These are phyloP conservation scores for Selaginella moellendorffii DNA, from an alignment of 75 land plant genomes.

Conservation along the genomic window DNA sequence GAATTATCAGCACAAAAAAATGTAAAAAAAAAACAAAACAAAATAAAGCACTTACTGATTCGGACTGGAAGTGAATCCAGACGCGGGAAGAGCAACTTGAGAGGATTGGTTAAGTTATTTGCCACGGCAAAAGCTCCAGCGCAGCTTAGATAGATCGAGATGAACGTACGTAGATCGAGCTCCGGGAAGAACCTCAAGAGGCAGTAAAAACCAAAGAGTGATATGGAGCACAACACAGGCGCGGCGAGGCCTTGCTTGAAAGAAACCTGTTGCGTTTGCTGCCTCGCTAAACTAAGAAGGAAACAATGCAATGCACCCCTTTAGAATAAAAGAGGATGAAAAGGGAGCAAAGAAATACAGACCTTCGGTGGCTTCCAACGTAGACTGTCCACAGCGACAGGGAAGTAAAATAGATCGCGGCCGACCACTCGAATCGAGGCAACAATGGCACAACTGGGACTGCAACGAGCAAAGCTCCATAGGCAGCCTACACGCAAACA, in stretches of 20 bases:
- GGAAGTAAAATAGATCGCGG: slow-evolving; percentile 26
- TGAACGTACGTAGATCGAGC: slow-evolving; percentile 27
- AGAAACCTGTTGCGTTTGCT: slow-evolving; percentile 22
- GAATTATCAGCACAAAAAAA: not conserved
- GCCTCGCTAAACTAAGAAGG: not conserved
- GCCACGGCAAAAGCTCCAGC: slow-evolving; percentile 37
- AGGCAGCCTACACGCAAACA: slow-evolving; percentile 28
- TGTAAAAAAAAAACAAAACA: not conserved
- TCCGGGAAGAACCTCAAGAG: slow-evolving; percentile 34
- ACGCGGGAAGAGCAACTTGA: slow-evolving; percentile 23
- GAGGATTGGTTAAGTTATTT: slow-evolving; percentile 25
- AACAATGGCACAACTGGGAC: slow-evolving; percentile 30
- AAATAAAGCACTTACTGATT: slow-evolving; percentile 19
- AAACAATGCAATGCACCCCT: too few species aligned
- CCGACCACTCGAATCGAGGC: slow-evolving; percentile 28
- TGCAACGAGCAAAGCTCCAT: slow-evolving; percentile 23
- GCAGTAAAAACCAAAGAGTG: slow-evolving; percentile 38
- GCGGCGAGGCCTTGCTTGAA: slow-evolving; percentile 32
- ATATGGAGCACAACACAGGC: slow-evolving; percentile 26
- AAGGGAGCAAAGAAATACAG: slow-evolving; percentile 6
- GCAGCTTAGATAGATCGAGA: slow-evolving; percentile 25
- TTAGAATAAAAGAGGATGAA: not conserved
- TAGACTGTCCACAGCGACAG: slow-evolving; percentile 33
- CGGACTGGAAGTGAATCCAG: slow-evolving; percentile 15
- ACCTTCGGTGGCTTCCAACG: slow-evolving; percentile 45